Base-by-base conservation (phyloP, 495 filamentous ascomycete species). In the Staphylotrichum tortipilum region DNA sequence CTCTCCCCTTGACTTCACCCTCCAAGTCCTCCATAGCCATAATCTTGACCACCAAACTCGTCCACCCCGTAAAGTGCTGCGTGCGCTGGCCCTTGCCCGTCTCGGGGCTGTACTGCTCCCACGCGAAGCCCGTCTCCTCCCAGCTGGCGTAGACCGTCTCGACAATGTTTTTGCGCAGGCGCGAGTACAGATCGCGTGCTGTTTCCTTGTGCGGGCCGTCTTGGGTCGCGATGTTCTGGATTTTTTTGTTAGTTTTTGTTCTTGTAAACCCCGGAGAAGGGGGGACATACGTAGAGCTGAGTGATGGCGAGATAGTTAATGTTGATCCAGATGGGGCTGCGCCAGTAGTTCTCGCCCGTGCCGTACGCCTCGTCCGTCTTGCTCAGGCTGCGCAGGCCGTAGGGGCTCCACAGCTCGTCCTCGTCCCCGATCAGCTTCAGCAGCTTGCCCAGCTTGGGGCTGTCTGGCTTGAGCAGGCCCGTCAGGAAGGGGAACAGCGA, bases 61-160 rank as follows among this genome's bases (percentile, higher is more conserved):
- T 98, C 92, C 92, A 98, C 47, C 92, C 92, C 14, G 91, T 94
- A 64, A 98, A 98, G 72, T 97, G 92, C 70, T 95, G 89, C 19
- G 89, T 97, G 42, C 92, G 79, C 73, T 97, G 94, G 28, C 92
- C 92, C 47, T 78, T 77, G 40, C 92, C 92, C 4, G 85, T 95
- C 53, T 95, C 88, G 0, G 91, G 86, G 65, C 95, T 89, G 68
- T 96, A 98, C 68, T 98, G 92, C 64, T 98, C 92, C 94, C 94
- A 98, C 9, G 94, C 92, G 66, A 96, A 98, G 15, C 91, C 89
- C 0, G 92, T 98, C 53, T 84, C 77, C 63, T 82, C 75, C 92
- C 92, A 98, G 60, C 81, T 78, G 31, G 80, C 72, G 72, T 84
- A 96, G 43, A 98, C 86, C 23, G 89, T 96, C 39, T 89, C 77